These are phyloP conservation scores for Fusarium begoniae DNA, from an alignment of 2,329 filamentous ascomycete genomes.

Conservation along the genomic window DNA sequence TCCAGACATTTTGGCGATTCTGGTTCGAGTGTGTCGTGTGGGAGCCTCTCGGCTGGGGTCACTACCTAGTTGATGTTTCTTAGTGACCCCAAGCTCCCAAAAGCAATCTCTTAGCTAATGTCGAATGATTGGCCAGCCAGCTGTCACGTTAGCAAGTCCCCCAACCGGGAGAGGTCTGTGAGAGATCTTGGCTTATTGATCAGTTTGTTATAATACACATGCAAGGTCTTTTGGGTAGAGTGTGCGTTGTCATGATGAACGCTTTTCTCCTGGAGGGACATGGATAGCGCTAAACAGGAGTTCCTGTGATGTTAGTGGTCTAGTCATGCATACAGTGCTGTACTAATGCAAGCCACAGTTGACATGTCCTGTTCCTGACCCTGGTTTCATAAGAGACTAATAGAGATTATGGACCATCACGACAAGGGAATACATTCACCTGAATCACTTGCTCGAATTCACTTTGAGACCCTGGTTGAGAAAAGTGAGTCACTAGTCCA, in stretches of 20 bases:
- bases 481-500: not conserved
- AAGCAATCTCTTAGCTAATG: not conserved
- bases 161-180: not conserved
- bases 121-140: not conserved
- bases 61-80: not conserved
- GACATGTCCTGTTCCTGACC: not conserved
- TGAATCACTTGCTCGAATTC: not conserved
- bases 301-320: not conserved
- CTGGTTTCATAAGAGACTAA: not conserved
- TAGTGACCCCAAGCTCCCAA: not conserved
- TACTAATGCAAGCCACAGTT: not conserved
- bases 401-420: not conserved
- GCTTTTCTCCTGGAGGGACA: not conserved
- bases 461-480: not conserved
- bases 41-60: not conserved
- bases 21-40: not conserved
- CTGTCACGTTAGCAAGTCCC: not conserved
- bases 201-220: not conserved
- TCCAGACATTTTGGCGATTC: not conserved
- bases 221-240: not conserved
- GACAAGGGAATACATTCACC: not conserved
- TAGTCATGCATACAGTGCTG: not conserved
- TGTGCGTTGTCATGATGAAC: not conserved
- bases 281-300: not conserved
- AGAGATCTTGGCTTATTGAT: not conserved